A percentile compares a stretch with the other conserved stretches of the same genome.
Evolutionary conservation across 352 stramenopile genomes (phyloP).

Genomic region (Blastocystis sp.): DNA sequence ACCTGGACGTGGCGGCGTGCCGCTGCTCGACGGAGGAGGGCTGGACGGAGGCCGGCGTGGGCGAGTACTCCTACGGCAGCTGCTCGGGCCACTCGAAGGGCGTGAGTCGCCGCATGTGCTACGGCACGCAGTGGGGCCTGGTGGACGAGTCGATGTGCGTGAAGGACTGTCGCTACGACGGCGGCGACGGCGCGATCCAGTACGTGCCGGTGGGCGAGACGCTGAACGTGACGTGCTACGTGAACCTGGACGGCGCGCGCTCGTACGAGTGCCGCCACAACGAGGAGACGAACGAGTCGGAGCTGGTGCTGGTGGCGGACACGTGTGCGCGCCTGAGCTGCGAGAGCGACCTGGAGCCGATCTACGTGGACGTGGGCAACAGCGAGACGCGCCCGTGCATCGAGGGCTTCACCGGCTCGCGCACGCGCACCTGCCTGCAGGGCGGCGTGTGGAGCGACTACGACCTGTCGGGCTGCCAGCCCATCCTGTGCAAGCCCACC

Average conservation of each 20-base stretch:
- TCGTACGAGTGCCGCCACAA: conserved; percentile 35
- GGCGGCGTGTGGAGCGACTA: conserved; percentile 39
- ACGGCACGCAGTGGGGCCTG: conserved; percentile 21
- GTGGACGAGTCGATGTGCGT: conserved; percentile 34
- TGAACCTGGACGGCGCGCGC: conserved; percentile 37
- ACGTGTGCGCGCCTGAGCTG: conserved; percentile 46
- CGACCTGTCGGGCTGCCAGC: neutral
- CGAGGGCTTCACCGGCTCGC: conserved; percentile 17
- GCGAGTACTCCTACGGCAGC: conserved; percentile 6
- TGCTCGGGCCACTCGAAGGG: conserved; percentile 1
- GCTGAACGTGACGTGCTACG: conserved; percentile 27
- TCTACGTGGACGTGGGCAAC: conserved; percentile 42
- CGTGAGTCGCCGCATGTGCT: conserved; percentile 17
- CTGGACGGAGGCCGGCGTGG: conserved; percentile 23
- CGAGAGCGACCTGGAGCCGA: neutral
- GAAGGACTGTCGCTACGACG: conserved; percentile 5
- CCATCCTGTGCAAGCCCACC: conserved; percentile 23
- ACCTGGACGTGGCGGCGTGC: conserved; percentile 18
- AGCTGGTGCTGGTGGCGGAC: neutral
- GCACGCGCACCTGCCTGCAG: conserved; percentile 17
- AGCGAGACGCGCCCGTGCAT: conserved; percentile 24
- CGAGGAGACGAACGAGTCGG: conserved; percentile 20
- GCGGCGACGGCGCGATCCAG: neutral
- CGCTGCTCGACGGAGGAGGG: conserved; percentile 8
- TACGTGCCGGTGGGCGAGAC: conserved; percentile 47